Percentiles rank a stretch among this genome's conserved stretches.
Conservation (phyloP, 2,329 filamentous ascomycete species). For the Xylaria digitata region DNA sequence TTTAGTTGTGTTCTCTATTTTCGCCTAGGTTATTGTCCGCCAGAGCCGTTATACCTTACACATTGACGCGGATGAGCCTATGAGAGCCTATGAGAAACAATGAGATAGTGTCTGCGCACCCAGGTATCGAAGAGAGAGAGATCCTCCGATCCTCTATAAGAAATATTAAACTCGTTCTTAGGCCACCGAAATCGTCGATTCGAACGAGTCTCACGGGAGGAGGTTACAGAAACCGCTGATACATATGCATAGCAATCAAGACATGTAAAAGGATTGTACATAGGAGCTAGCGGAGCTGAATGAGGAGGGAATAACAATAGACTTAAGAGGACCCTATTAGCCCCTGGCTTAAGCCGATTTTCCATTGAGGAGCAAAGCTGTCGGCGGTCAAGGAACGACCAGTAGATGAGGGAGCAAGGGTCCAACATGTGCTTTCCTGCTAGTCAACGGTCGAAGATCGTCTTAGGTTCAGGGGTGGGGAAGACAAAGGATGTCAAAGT, state of each 20-base stretch:
- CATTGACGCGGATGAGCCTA: constrained; percentile 17
- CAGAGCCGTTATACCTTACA: constrained; percentile 13
- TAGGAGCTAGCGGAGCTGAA: constrained; percentile 6
- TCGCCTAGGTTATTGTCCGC: constrained; percentile 11
- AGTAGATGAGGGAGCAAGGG: constrained; percentile 21
- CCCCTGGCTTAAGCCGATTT: constrained; percentile 26
- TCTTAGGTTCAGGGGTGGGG: constrained; percentile 35
- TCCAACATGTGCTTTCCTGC: constrained; percentile 23
- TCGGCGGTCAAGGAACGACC: constrained; percentile 15
- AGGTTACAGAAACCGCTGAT: constrained; percentile 8
- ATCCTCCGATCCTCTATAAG: constrained; percentile 1
- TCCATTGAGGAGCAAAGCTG: constrained; percentile 11
- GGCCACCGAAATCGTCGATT: constrained; percentile 2
- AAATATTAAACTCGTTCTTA: constrained; percentile 9
- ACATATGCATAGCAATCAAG: constrained; percentile 5
- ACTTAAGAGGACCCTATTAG: constrained; percentile 26
- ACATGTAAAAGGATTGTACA: constrained; percentile 11
- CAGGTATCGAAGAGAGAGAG: neutral
- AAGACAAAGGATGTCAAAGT: constrained; percentile 34
- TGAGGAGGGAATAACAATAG: constrained; percentile 26
- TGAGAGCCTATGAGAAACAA: constrained; percentile 6
- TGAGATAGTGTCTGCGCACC: constrained; percentile 2
- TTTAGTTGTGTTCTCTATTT: constrained; percentile 33
- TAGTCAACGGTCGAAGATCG: constrained; percentile 28
- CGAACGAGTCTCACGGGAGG: neutral